Evolutionary conservation across 768 basidiomycete genomes (phyloP), one percentile per base, ranked within the genome.

Genomic region (Lactarius pseudohatsudake): DNA sequence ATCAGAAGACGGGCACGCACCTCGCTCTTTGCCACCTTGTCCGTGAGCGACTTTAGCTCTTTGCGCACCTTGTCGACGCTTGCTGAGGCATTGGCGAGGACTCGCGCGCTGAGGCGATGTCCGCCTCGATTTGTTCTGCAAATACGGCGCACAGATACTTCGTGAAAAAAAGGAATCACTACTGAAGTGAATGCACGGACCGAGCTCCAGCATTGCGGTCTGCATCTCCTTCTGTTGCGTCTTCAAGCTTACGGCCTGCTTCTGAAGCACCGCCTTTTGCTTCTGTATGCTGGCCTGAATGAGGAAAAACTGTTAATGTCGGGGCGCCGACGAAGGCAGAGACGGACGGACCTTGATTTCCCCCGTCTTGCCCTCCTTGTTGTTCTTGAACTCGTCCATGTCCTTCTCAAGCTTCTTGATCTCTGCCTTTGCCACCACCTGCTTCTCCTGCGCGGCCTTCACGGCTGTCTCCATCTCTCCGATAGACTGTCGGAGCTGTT

Each of bases 321-420:
- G 18, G 5, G 20, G 20, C 9, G 20, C 43, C 8, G 20, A 43
- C 18, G 20, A 9, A 26, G 30, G 20, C 45, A 47, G 11, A 22
- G 6, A 59, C 6, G 11, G 43, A 26, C 1, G 56, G 64, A 91
- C 96, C 81, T 96, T 97, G 69, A 98, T 85, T 75, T 98, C 91
- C 20, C 89, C 90, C 62, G 93, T 91, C 78, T 98, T 98, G 57
- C 94, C 94, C 59, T 98, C 97, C 76, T 97, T 97, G 80, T 99
- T 96, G 77, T 96, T 90, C 81, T 97, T 96, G 82, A 99, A 98
- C 79, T 98, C 97, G 62, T 86, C 86, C 94, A 99, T 98, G 75
- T 99, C 97, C 72, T 89, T 89, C 78, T 98, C 94, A 28, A 98
- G 86, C 72, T 89, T 92, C 78, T 87, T 88, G 75, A 86, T 85